Percentiles rank a stretch among this genome's conserved stretches.
Conservation (phyloP, 192 early-diverging fungal species). For the Helicostylum pulchrum region DNA sequence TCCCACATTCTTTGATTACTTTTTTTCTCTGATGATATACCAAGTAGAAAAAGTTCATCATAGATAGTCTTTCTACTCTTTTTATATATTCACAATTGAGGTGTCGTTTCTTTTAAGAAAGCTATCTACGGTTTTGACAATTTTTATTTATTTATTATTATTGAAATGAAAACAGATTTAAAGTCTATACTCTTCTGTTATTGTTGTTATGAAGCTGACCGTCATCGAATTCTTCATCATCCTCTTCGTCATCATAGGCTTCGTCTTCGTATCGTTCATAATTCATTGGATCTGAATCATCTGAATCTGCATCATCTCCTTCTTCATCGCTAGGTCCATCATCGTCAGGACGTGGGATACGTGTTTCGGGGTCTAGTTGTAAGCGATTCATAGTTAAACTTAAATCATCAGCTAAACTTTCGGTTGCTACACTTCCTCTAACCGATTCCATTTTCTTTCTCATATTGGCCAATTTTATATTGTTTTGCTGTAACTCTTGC, state of each 20-base stretch:
- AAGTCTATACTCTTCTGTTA: too few species aligned
- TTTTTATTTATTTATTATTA: too few species aligned
- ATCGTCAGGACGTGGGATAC: not conserved
- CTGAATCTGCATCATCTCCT: conserved; percentile 7
- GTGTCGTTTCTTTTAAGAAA: too few species aligned
- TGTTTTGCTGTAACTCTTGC: not conserved
- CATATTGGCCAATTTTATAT: conserved; percentile 7
- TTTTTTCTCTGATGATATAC: too few species aligned
- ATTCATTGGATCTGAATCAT: not conserved
- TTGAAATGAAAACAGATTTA: too few species aligned
- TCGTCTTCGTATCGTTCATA: not conserved
- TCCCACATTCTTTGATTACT: too few species aligned
- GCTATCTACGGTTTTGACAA: too few species aligned
- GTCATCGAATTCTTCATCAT: conserved; percentile 8
- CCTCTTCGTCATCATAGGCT: conserved; percentile 14
- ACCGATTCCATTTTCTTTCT: conserved; percentile 10
- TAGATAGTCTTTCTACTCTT: too few species aligned
- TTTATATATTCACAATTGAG: too few species aligned
- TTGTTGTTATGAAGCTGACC: not conserved
- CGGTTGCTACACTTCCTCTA: not conserved
- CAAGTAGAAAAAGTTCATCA: too few species aligned
- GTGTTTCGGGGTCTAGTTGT: not conserved
- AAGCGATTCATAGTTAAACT: conserved; percentile 5
- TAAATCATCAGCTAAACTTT: conserved; percentile 4
- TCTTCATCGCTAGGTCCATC: conserved; percentile 1